phyloP scores from a whole-genome alignment of 345 rosid species.

The Jatropha curcas region DNA sequence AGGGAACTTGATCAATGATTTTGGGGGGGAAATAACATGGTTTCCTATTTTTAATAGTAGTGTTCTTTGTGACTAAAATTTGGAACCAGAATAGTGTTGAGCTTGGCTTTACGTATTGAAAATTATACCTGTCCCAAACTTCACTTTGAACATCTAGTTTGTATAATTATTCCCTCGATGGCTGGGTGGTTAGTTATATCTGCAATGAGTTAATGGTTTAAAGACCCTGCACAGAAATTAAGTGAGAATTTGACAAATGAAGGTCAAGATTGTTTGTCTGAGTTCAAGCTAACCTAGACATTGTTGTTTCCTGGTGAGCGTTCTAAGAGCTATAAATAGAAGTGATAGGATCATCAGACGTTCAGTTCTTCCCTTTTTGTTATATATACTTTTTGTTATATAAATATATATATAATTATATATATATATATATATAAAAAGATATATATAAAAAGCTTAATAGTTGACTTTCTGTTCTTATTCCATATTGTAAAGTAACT shows the following conservation, averaged over 20 bases:
- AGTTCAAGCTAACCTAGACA: constrained; percentile 6
- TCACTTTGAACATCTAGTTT: background rate
- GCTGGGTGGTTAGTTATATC: background rate
- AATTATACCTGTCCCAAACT: background rate
- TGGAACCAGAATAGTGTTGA: background rate
- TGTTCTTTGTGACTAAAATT: background rate
- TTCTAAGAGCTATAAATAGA: background rate
- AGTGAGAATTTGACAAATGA: background rate
- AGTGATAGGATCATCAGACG: background rate
- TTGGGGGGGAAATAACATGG: background rate
- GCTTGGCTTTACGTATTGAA: constrained; percentile 1
- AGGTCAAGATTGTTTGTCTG: background rate
- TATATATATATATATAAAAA: no score
- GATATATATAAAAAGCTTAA: background rate
- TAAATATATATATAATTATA: no score
- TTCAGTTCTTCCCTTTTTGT: background rate
- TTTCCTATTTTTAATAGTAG: background rate
- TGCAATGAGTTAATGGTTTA: background rate
- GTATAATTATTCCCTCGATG: background rate
- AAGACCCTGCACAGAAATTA: background rate
- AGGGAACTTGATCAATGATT: background rate
- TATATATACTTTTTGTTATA: no score
- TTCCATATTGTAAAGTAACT: constrained; percentile 3
- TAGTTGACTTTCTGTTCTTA: background rate
- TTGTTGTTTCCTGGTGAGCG: background rate